A percentile compares a stretch with the other conserved stretches of the same genome.
Conservation (phyloP, 495 filamentous ascomycete genomes). For the Hypomontagnella monticulosa region DNA sequence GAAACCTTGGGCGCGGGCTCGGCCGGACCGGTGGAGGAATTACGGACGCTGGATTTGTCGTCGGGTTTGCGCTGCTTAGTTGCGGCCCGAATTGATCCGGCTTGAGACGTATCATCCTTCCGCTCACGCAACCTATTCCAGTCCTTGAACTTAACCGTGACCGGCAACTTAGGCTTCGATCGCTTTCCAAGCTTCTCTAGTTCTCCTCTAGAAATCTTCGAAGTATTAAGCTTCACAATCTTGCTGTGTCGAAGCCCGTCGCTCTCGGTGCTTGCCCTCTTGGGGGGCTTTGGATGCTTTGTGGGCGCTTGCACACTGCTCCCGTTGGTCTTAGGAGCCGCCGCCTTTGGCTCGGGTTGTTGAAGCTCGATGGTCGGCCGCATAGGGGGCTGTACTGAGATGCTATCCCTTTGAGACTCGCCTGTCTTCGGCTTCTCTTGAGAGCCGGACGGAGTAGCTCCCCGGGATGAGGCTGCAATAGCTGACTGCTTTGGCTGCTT, state of each 20-base stretch:
- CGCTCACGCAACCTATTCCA: conserved; percentile 38
- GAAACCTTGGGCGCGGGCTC: conserved; percentile 30
- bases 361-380: conserved; percentile 38
- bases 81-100: conserved; percentile 37
- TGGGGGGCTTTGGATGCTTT: conserved; percentile 34
- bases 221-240: conserved; percentile 46
- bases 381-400: conserved; percentile 39
- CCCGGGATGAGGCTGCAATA: background rate
- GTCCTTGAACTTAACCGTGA: conserved; percentile 39
- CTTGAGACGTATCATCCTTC: conserved; percentile 19
- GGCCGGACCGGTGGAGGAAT: conserved; percentile 4
- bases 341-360: conserved; percentile 31
- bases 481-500: conserved; percentile 24
- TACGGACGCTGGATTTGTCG: conserved; percentile 12
- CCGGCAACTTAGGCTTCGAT: conserved; percentile 11
- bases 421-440: conserved; percentile 32
- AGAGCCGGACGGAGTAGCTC: conserved; percentile 9
- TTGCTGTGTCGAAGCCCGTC: conserved; percentile 51
- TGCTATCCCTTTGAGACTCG: conserved; percentile 37
- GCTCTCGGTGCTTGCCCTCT: conserved; percentile 41
- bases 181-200: conserved; percentile 28
- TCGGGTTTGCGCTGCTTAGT: conserved; percentile 32
- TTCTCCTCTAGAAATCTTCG: conserved; percentile 30
- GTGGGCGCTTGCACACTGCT: conserved; percentile 24
- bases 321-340: conserved; percentile 34